A percentile compares a stretch with the other conserved stretches of the same genome.
These are phyloP conservation scores for Cucumis melo DNA, from an alignment of 306 rosid genomes.

Conservation along the genomic window DNA sequence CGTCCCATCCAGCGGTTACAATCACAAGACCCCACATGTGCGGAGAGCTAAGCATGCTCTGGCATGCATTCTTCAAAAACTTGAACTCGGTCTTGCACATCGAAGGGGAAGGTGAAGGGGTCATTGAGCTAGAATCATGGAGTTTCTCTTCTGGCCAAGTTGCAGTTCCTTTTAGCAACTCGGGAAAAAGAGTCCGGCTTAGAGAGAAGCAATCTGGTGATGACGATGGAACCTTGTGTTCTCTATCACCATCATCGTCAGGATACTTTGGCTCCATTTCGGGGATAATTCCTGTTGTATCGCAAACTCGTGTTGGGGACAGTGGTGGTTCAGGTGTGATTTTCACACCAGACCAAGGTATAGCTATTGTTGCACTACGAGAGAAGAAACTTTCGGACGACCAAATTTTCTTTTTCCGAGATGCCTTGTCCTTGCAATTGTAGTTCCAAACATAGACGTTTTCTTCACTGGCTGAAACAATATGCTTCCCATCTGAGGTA, in stretches of 20 bases:
- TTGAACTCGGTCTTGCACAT: conserved; percentile 52
- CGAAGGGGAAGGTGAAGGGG: conserved; percentile 27
- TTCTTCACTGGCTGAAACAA: conserved; percentile 55
- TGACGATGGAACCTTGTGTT: conserved; percentile 19
- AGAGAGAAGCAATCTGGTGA: conserved; percentile 65
- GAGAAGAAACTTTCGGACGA: conserved; percentile 61
- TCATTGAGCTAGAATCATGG: conserved; percentile 17
- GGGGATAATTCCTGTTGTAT: background rate
- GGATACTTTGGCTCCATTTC: background rate
- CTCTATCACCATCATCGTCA: background rate
- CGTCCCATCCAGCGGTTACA: conserved; percentile 79
- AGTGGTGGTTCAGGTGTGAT: conserved; percentile 13
- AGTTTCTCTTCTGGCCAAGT: conserved; percentile 79
- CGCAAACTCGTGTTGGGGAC: conserved; percentile 24
- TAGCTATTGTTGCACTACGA: conserved; percentile 42
- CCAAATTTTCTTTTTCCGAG: conserved; percentile 35
- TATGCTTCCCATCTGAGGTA: conserved; percentile 71
- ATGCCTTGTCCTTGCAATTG: conserved; percentile 35
- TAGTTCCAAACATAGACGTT: conserved; percentile 61
- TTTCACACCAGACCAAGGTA: conserved; percentile 76
- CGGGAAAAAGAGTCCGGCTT: conserved; percentile 41
- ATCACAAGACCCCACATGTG: conserved; percentile 71
- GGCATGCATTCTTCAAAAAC: conserved; percentile 61
- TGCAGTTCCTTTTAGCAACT: conserved; percentile 55
- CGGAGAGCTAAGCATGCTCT: conserved; percentile 46